phyloP scores from a whole-genome alignment of 2,329 filamentous ascomycete genomes.

The Fusarium azukiicola region DNA sequence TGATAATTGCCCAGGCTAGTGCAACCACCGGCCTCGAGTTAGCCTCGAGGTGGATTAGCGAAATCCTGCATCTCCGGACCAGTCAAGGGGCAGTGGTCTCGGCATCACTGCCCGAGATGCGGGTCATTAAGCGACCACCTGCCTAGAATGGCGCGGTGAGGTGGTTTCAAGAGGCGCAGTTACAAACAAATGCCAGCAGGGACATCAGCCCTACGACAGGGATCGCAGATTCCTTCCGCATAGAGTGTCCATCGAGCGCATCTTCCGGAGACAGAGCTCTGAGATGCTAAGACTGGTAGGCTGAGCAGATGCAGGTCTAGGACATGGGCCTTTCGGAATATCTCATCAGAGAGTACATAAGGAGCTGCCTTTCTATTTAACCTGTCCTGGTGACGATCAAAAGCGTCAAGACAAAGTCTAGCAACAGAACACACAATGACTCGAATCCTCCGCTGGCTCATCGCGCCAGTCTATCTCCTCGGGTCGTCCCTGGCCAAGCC shows the following conservation, averaged over 20 bases:
- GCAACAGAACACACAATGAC: neutral
- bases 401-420: neutral
- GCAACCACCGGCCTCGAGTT: no score
- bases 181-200: neutral
- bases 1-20: no score
- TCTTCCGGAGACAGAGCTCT: neutral
- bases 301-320: neutral
- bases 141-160: neutral
- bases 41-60: no score
- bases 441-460: neutral
- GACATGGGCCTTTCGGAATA: neutral
- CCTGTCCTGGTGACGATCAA: neutral
- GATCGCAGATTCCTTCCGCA: neutral
- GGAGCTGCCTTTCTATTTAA: neutral
- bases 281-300: neutral
- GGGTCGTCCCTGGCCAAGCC: neutral
- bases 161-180: neutral
- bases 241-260: neutral
- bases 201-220: neutral
- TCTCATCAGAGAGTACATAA: neutral
- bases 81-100: no score
- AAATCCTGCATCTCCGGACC: no score
- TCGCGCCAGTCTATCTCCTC: neutral
- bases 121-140: neutral
- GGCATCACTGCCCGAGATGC: neutral